Evolutionary conservation across 352 stramenopile species (phyloP).

Genomic region (Globisporangium nagaii): DNA sequence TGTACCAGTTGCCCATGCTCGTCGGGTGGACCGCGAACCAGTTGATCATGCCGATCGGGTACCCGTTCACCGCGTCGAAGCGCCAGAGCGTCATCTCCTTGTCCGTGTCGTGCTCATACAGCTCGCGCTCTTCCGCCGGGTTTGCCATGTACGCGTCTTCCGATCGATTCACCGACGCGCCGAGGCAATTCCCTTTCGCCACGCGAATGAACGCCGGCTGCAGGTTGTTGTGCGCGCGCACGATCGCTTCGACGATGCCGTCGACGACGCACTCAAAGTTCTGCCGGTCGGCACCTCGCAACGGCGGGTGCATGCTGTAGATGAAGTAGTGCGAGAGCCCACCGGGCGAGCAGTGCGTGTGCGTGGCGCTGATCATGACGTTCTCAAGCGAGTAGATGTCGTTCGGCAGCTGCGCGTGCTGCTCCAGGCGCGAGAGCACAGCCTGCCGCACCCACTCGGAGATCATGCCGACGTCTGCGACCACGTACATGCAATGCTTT

Average conservation of each 20-base stretch:
- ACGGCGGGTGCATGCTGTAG: constrained; percentile 80
- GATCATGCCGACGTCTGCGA: constrained; percentile 86
- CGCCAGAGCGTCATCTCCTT: constrained; percentile 90
- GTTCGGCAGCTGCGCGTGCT: constrained; percentile 31
- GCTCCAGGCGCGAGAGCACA: constrained; percentile 57
- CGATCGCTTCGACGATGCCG: constrained; percentile 82
- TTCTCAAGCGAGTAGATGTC: constrained; percentile 66
- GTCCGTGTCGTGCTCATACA: constrained; percentile 86
- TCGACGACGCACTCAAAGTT: constrained; percentile 90
- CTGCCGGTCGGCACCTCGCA: constrained; percentile 68
- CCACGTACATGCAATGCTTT: constrained; percentile 74
- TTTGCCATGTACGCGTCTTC: constrained; percentile 89
- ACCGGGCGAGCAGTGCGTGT: constrained; percentile 89
- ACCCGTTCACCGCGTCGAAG: constrained; percentile 77
- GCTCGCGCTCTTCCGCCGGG: constrained; percentile 64
- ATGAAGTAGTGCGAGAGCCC: constrained; percentile 91
- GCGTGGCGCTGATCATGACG: constrained; percentile 87
- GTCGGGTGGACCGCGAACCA: constrained; percentile 93
- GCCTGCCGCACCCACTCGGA: constrained; percentile 84
- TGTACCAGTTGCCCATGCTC: constrained; percentile 92
- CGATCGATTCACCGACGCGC: constrained; percentile 86
- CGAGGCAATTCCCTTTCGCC: constrained; percentile 54
- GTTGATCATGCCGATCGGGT: constrained; percentile 88
- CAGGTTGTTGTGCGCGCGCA: constrained; percentile 71
- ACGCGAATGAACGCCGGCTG: constrained; percentile 61